These are phyloP conservation scores for Alternaria panax DNA, from an alignment of 2,329 filamentous ascomycete species.

Conservation along the genomic window DNA sequence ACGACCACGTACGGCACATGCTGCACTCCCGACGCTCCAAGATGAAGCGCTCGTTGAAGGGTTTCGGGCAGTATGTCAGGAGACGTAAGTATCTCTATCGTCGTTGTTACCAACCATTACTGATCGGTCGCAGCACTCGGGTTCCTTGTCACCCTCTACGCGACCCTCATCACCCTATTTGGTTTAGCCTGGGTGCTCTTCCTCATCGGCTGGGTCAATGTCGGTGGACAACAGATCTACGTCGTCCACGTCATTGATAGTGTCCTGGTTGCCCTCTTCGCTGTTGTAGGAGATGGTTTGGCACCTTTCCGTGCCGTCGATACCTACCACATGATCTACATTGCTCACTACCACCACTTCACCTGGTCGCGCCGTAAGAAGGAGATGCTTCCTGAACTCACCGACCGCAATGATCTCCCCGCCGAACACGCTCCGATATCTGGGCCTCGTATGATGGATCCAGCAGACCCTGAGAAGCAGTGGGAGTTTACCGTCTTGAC, in stretches of 20 bases:
- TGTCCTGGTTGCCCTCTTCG: constrained; percentile 68
- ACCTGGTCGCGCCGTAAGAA: constrained; percentile 72
- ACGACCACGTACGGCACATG: constrained; percentile 88
- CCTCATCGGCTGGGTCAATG: constrained; percentile 87
- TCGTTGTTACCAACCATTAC: background rate
- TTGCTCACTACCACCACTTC: constrained; percentile 73
- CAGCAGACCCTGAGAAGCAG: constrained; percentile 46
- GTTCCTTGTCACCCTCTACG: constrained; percentile 84
- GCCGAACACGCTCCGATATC: constrained; percentile 53
- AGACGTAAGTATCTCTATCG: constrained; percentile 62
- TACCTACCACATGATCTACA: constrained; percentile 87
- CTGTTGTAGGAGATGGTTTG: constrained; percentile 67
- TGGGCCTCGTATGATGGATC: constrained; percentile 47
- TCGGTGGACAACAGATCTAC: constrained; percentile 73
- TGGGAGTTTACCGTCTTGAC: constrained; percentile 69
- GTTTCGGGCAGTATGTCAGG: constrained; percentile 79
- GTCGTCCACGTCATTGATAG: constrained; percentile 64
- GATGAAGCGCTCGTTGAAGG: constrained; percentile 80
- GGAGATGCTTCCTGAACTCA: constrained; percentile 66
- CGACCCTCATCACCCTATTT: constrained; percentile 81
- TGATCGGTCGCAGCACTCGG: constrained; percentile 66
- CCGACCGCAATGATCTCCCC: constrained; percentile 74
- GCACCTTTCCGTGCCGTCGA: constrained; percentile 78
- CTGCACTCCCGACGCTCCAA: constrained; percentile 80
- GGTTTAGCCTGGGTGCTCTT: constrained; percentile 91